Evolutionary conservation across 1,284 basidiomycete species (phyloP).

Genomic region (Tilletia indica): DNA sequence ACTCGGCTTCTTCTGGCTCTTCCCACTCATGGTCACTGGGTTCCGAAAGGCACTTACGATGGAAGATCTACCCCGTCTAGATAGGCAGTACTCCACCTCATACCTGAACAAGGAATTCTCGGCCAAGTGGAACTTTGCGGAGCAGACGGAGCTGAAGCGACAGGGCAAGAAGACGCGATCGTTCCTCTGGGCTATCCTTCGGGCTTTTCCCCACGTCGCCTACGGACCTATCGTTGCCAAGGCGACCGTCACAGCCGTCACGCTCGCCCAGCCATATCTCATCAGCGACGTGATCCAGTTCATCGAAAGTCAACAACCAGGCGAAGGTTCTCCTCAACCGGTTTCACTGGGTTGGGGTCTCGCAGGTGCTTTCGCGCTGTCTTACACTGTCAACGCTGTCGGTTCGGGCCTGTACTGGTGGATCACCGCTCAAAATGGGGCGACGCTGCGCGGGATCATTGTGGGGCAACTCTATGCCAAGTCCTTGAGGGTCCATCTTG

Average conservation of each 20-base stretch:
- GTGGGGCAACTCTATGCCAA: conserved; percentile 47
- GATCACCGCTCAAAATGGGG: conserved; percentile 31
- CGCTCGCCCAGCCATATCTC: conserved; percentile 42
- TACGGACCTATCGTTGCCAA: conserved; percentile 6
- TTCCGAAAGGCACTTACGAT: background rate
- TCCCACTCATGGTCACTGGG: conserved; percentile 16
- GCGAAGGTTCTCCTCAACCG: conserved; percentile 28
- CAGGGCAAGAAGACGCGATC: background rate
- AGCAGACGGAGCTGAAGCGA: background rate
- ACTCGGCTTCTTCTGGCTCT: conserved; percentile 20
- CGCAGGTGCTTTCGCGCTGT: conserved; percentile 44
- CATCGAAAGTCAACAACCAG: conserved; percentile 26
- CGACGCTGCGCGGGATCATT: conserved; percentile 41
- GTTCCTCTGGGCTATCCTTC: background rate
- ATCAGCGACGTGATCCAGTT: conserved; percentile 44
- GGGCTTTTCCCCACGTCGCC: background rate
- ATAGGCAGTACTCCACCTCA: background rate
- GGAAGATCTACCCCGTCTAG: background rate
- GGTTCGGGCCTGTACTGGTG: conserved; percentile 39
- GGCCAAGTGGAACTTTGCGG: background rate
- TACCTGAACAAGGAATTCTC: background rate
- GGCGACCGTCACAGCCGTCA: conserved; percentile 31
- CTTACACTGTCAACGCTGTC: conserved; percentile 40
- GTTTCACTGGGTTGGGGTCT: conserved; percentile 45
- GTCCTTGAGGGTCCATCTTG: conserved; percentile 38